Conservation (phyloP, 768 basidiomycete genomes). For the Boletus barrowsii region DNA sequence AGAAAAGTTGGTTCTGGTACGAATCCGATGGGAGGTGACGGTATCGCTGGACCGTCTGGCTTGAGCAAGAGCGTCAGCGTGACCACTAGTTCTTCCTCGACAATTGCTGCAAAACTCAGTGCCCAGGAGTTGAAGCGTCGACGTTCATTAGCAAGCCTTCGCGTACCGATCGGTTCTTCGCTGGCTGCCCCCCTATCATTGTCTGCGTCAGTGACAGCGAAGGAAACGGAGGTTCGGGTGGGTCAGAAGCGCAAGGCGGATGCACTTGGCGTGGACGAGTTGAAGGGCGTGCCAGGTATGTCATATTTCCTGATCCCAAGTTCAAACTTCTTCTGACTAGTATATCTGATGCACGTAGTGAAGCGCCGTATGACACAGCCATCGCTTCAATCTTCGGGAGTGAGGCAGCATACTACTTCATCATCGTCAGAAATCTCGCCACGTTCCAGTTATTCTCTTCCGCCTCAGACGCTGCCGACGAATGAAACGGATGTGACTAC, state of each 20-base stretch:
- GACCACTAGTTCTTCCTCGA: background rate
- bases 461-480: conserved; percentile 26
- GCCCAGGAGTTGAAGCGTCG: conserved; percentile 23
- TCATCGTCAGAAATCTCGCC: conserved; percentile 23
- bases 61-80: conserved; percentile 30
- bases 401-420: background rate
- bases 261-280: conserved; percentile 21
- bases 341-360: conserved; percentile 22
- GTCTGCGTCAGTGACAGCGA: conserved; percentile 1
- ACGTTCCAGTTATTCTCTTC: conserved; percentile 24
- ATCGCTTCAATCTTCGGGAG: conserved; percentile 28
- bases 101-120: conserved; percentile 7
- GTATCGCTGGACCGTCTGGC: conserved; percentile 25
- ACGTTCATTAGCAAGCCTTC: conserved; percentile 27
- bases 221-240: conserved; percentile 6
- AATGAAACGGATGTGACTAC: conserved; percentile 48
- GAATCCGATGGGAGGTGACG: conserved; percentile 18
- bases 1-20: conserved; percentile 47
- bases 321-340: conserved; percentile 1
- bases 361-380: conserved; percentile 38
- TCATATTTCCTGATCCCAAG: background rate
- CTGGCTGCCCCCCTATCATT: conserved; percentile 20
- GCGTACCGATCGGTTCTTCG: conserved; percentile 23
- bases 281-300: conserved; percentile 35
- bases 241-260: conserved; percentile 34